Evolutionary conservation across 306 rosid species (phyloP), one percentile per base, ranked within the genome.

Genomic region (Gillenia trifoliata): DNA sequence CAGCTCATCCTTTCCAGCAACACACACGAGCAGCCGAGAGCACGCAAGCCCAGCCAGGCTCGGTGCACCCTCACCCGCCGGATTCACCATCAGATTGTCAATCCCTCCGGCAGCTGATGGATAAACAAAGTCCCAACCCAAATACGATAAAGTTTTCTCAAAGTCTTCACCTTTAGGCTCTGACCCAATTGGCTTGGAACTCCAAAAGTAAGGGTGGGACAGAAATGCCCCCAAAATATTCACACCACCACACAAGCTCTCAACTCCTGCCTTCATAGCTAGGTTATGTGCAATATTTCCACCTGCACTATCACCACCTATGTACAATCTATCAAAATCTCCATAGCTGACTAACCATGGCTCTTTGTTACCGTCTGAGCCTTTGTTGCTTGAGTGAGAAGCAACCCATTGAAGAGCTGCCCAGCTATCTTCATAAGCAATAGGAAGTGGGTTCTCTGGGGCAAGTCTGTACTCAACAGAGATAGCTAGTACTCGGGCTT

Each of bases 401-500:
- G 83, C 74, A 0, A 74, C 90, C 86, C 89, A 89, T 43, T 25
- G 28, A 16, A 89, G 88, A 47, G 77, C 89, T 72, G 1, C 73
- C 90, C 88, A 86, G 54, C 80, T 49, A 31, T 88, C 93, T 22
- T 86, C 26, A 3, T 81, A 89, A 11, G 88, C 89, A 11, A 76
- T 3, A 0, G 89, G 88, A 31, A 89, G 85, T n/a, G 36, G 61
- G 64, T 80, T 72, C 50, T 86, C 89, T 0, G 87, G 93, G 1
- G 89, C 87, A 11, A 59, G 82, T 25, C 90, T 76, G 70, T 87
- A 89, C 73, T 87, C 90, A 2, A 84, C 87, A 3, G 90, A 89
- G 61, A 83, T 86, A 2, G 77, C 88, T 0, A 87, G 30, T 59
- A 80, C 87, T 4, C 80, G 78, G 41, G 85, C 71, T 33, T 79